Percentiles rank a stretch among this genome's conserved stretches.
Evolutionary conservation across 2,329 filamentous ascomycete species (phyloP).

Genomic region (Ambrosiella xylebori): DNA sequence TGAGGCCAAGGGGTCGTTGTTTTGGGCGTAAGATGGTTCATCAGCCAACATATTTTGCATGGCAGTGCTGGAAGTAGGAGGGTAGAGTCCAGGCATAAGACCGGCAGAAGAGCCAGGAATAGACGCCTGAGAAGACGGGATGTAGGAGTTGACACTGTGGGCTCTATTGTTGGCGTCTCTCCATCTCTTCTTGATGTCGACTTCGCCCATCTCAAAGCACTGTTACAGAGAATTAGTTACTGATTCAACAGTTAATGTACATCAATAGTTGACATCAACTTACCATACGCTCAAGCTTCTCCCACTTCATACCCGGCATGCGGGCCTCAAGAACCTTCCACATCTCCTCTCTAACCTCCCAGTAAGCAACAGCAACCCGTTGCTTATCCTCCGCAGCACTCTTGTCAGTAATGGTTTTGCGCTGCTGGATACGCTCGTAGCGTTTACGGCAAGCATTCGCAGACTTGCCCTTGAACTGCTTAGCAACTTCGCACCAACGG

Average conservation of each 20-base stretch:
- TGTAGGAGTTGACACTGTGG: not conserved
- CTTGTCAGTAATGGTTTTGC: slow-evolving; percentile 28
- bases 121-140: not conserved
- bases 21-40: not conserved
- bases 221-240: slow-evolving; percentile 4
- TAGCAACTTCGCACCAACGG: slow-evolving; percentile 11
- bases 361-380: slow-evolving; percentile 59
- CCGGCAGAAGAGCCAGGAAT: not conserved
- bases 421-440: slow-evolving; percentile 69
- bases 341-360: slow-evolving; percentile 62
- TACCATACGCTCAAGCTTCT: slow-evolving; percentile 46
- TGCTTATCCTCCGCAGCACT: slow-evolving; percentile 41
- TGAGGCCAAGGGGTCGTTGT: not conserved
- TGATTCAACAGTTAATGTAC: not conserved
- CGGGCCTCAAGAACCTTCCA: slow-evolving; percentile 58
- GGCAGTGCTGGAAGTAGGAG: slow-evolving; percentile 16
- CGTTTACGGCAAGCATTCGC: slow-evolving; percentile 78
- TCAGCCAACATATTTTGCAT: slow-evolving; percentile 13
- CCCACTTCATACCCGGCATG: slow-evolving; percentile 66
- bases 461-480: slow-evolving; percentile 57
- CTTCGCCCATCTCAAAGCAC: slow-evolving; percentile 13
- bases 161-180: slow-evolving; percentile 3
- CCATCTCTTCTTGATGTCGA: slow-evolving; percentile 11
- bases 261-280: slow-evolving; percentile 13
- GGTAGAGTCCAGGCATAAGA: slow-evolving; percentile 13